Evolutionary conservation across 345 rosid genomes (phyloP).

Genomic region (Salix purpurea): DNA sequence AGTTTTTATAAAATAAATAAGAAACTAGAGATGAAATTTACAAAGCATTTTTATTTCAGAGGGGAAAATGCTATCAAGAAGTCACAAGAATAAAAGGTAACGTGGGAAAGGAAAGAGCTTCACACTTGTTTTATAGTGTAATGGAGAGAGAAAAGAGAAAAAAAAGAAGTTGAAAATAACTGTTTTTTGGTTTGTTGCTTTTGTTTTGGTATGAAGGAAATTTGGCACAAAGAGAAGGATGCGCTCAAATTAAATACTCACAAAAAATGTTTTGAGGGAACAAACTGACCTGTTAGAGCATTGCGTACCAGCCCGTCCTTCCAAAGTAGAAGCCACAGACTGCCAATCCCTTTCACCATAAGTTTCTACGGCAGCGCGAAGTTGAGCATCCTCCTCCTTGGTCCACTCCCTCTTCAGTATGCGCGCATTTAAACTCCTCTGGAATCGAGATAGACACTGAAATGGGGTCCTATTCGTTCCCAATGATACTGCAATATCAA

Average conservation of each 20-base stretch:
- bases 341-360: constrained; percentile 86
- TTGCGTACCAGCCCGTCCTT: constrained; percentile 76
- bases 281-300: constrained; percentile 81
- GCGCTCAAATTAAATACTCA: neutral
- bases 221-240: too few species aligned
- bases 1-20: too few species aligned
- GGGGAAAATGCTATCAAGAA: too few species aligned
- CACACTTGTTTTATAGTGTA: too few species aligned
- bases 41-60: too few species aligned
- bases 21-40: too few species aligned
- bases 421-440: constrained; percentile 70
- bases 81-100: too few species aligned
- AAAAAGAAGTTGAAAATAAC: too few species aligned
- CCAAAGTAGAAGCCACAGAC: constrained; percentile 62
- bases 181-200: too few species aligned
- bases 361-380: constrained; percentile 59
- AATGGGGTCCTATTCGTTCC: constrained; percentile 86
- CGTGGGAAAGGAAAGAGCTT: too few species aligned
- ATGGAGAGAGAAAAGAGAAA: too few species aligned
- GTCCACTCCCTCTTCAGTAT: constrained; percentile 78
- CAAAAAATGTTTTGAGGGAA: neutral
- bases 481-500: constrained; percentile 55
- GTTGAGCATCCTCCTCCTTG: constrained; percentile 77
- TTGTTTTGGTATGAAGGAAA: too few species aligned
- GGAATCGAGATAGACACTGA: constrained; percentile 76